Evolutionary conservation across 1,284 basidiomycete species (phyloP).

Genomic region (Acaromyces ingoldii): DNA sequence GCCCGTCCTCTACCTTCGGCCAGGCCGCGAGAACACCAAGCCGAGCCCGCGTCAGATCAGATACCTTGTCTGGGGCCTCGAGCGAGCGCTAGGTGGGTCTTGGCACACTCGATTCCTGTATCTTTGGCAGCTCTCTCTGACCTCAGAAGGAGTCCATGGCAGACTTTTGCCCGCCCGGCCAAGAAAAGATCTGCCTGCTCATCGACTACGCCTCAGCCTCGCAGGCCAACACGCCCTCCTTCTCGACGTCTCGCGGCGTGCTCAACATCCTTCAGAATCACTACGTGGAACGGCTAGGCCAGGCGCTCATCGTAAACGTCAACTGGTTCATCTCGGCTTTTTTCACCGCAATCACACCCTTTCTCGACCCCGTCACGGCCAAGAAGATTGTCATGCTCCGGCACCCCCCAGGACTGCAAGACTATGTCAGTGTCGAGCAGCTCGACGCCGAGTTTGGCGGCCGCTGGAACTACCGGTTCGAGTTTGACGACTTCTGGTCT

Average conservation of each 20-base stretch:
- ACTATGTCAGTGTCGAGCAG: constrained; percentile 69
- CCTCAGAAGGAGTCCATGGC: too few relatives aligned
- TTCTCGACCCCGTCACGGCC: constrained; percentile 81
- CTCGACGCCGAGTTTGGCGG: constrained; percentile 74
- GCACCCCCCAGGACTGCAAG: constrained; percentile 58
- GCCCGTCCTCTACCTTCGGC: constrained; percentile 44
- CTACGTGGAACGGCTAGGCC: constrained; percentile 81
- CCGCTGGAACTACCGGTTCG: constrained; percentile 69
- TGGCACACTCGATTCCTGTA: not conserved
- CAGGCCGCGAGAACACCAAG: constrained; percentile 45
- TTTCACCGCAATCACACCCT: constrained; percentile 78
- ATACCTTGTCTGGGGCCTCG: constrained; percentile 45
- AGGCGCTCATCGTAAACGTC: constrained; percentile 77
- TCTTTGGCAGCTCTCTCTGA: not conserved
- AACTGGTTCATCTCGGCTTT: constrained; percentile 31
- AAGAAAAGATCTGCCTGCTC: constrained; percentile 38
- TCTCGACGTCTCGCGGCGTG: constrained; percentile 54
- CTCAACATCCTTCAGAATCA: constrained; percentile 81
- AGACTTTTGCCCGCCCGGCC: constrained; percentile 38
- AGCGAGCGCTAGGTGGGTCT: constrained; percentile 32
- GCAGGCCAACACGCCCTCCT: constrained; percentile 29
- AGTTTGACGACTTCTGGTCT: constrained; percentile 64
- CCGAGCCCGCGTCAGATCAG: constrained; percentile 36
- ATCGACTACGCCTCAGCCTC: constrained; percentile 39
- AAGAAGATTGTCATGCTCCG: constrained; percentile 86